Evolutionary conservation across 352 stramenopile genomes (phyloP), one percentile per base, ranked within the genome.

Genomic region (Phytophthora sojae): DNA sequence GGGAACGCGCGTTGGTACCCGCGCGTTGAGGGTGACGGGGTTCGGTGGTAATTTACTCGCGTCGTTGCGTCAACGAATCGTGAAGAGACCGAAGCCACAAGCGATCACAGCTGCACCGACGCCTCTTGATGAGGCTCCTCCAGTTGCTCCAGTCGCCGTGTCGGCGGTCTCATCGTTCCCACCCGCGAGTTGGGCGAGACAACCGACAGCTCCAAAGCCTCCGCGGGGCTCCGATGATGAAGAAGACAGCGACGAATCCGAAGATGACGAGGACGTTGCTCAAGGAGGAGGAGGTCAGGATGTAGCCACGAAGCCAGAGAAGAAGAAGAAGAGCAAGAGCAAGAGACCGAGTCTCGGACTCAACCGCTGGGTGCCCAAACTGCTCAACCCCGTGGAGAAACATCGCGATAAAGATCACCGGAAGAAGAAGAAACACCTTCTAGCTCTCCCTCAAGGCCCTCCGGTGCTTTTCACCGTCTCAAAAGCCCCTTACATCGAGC

Each of bases 301-400:
- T 25, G 61, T 12, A 3, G 12, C 23, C 45, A 60, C 59, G 11
- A 61, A 53, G 25, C 39, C 39, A 1, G 53, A 23, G 3, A 71
- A 57, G 53, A 71, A 57, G 53, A 71, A 69, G 54, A 67, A 55
- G 51, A 71, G n/a, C 25, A 67, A 57, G 45, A 66, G n/a, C 25
- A 67, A 57, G 39, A 61, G 29, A 52, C 9, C 15, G 8, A 77
- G 68, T 52, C 47, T 67, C 3, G 71, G 54, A 14, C n/a, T 67
- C 11, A 75, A 65, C 44, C 64, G 58, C 11, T 88, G 79, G 79
- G 79, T 88, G 35, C 66, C 77, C 7, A 85, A 87, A 63, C 57
- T 88, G 29, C 69, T 89, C 0, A 73, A 88, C 26, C 72, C 78
- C 29, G 71, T 63, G 14, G 71, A 75, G 26, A 68, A 75, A 11